These are phyloP conservation scores for Anisodus acutangulus DNA, from an alignment of 257 asterid genomes.

Conservation along the genomic window DNA sequence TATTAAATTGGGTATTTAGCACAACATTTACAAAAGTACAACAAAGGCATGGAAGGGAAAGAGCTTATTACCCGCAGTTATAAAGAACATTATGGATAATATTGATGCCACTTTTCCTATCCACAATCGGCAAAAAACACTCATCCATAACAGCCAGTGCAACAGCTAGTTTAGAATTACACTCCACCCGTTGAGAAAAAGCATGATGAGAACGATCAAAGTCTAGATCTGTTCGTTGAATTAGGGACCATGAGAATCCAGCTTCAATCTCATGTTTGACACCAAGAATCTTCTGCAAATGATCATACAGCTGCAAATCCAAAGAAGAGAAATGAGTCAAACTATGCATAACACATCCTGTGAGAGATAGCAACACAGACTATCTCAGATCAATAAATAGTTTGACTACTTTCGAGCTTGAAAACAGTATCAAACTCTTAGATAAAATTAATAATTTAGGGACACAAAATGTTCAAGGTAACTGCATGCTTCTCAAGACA, in stretches of 20 bases:
- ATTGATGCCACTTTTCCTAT: slow-evolving; percentile 88
- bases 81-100: slow-evolving; percentile 78
- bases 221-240: slow-evolving; percentile 70
- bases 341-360: background rate
- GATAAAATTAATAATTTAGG: background rate
- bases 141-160: slow-evolving; percentile 40
- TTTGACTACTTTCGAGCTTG: background rate
- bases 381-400: slow-evolving; percentile 6
- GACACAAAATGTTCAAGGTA: background rate
- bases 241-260: slow-evolving; percentile 92
- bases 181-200: slow-evolving; percentile 77
- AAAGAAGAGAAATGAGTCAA: slow-evolving; percentile 27
- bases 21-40: slow-evolving; percentile 8
- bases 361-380: background rate
- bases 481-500: slow-evolving; percentile 18
- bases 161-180: slow-evolving; percentile 95
- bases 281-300: slow-evolving; percentile 82
- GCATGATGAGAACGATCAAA: slow-evolving; percentile 63
- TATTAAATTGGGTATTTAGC: background rate
- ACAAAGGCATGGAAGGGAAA: slow-evolving; percentile 23
- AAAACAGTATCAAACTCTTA: background rate
- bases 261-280: slow-evolving; percentile 83
- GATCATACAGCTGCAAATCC: slow-evolving; percentile 70
- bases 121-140: slow-evolving; percentile 90
- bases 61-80: slow-evolving; percentile 84